Conservation (phyloP, 768 basidiomycete species). For the Kwoniella dejecticola region DNA sequence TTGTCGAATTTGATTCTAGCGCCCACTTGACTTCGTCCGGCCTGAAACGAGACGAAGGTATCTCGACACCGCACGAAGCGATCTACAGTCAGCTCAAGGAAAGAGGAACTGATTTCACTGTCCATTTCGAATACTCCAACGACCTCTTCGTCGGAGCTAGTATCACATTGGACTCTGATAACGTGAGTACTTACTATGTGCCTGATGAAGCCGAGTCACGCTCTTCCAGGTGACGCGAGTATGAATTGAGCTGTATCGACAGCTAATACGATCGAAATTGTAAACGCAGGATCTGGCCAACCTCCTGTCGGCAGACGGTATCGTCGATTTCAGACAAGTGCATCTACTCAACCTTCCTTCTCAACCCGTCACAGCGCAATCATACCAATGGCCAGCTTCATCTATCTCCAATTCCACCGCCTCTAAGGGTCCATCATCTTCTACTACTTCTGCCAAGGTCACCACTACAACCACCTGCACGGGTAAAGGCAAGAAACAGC, state of each 20-base stretch:
- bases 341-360: slow-evolving; percentile 34
- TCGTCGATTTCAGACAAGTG: slow-evolving; percentile 64
- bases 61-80: slow-evolving; percentile 22
- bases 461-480: slow-evolving; percentile 23
- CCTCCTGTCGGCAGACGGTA: slow-evolving; percentile 60
- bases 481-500: slow-evolving; percentile 33
- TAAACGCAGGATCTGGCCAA: slow-evolving; percentile 60
- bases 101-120: slow-evolving; percentile 36
- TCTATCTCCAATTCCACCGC: slow-evolving; percentile 1
- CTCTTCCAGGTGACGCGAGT: no score
- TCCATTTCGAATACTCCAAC: slow-evolving; percentile 58
- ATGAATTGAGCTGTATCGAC: no score
- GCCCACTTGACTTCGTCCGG: slow-evolving; percentile 30
- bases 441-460: slow-evolving; percentile 6
- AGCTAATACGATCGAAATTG: no score
- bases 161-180: slow-evolving; percentile 59
- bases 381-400: slow-evolving; percentile 20
- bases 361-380: background rate
- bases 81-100: slow-evolving; percentile 59
- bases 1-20: slow-evolving; percentile 62
- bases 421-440: slow-evolving; percentile 4
- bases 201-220: no score
- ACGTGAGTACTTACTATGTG: slow-evolving; percentile 37
- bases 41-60: slow-evolving; percentile 19
- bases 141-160: slow-evolving; percentile 66